A percentile compares a stretch with the other conserved stretches of the same genome.
These are phyloP conservation scores for Chiua virens DNA, from an alignment of 768 basidiomycete species.

Conservation along the genomic window DNA sequence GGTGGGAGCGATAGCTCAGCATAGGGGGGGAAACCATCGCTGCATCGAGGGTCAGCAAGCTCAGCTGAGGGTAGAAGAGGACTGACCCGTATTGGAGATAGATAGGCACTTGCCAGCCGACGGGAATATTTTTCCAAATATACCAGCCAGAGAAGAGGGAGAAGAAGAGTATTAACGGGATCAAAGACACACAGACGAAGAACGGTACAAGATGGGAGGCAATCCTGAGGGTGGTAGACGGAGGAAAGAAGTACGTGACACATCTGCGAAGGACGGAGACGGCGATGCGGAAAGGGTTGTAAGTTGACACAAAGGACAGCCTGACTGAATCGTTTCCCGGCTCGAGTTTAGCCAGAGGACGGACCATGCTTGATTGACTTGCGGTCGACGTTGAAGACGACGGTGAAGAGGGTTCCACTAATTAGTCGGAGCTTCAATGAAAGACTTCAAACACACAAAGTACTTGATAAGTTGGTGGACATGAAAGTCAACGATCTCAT, in stretches of 20 bases:
- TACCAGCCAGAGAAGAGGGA: conserved; percentile 69
- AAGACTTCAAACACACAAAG: background rate
- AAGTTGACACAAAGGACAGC: background rate
- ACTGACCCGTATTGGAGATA: conserved; percentile 81
- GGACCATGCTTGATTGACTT: conserved; percentile 13
- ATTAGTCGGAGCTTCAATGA: conserved; percentile 32
- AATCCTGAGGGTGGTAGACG: conserved; percentile 27
- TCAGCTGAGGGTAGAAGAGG: background rate
- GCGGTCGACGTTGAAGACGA: conserved; percentile 8
- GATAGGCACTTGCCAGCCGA: conserved; percentile 66
- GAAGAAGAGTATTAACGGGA: conserved; percentile 61
- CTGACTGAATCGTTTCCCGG: conserved; percentile 10
- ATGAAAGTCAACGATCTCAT: conserved; percentile 46
- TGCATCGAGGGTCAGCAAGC: conserved; percentile 27
- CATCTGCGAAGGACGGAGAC: conserved; percentile 1
- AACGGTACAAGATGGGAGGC: conserved; percentile 68
- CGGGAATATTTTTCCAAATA: conserved; percentile 72
- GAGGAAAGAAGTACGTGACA: conserved; percentile 10
- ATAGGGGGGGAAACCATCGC: conserved; percentile 65
- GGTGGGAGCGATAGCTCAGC: conserved; percentile 52
- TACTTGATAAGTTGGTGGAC: conserved; percentile 9
- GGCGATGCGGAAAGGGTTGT: conserved; percentile 9
- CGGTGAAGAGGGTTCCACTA: conserved; percentile 4
- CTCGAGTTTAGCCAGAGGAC: conserved; percentile 20
- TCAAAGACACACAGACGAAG: conserved; percentile 54